Percentiles rank a stretch among this genome's conserved stretches.
Evolutionary conservation across 2,329 filamentous ascomycete genomes (phyloP).

Genomic region (Neofusicoccum kwambonambiense): DNA sequence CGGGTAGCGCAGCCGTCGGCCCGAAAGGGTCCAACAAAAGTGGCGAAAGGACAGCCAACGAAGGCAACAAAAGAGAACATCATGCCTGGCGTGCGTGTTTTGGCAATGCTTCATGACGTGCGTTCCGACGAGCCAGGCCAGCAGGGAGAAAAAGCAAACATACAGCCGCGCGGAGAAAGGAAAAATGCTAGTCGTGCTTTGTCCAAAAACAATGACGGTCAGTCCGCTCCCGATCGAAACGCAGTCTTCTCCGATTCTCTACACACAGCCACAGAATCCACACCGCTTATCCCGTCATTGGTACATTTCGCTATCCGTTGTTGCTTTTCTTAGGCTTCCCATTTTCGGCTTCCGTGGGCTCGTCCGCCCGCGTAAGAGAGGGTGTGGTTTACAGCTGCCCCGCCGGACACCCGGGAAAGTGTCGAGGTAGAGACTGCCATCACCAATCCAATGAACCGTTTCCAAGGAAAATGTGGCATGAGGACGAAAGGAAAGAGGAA

Average conservation of each 20-base stretch:
- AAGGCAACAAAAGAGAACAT: too few species aligned
- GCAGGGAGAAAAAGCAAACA: too few species aligned
- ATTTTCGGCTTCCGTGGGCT: not conserved
- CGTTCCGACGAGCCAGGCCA: too few species aligned
- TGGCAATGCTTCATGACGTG: too few species aligned
- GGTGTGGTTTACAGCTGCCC: not conserved
- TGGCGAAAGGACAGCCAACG: too few species aligned
- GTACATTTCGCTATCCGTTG: not conserved
- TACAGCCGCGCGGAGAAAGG: too few species aligned
- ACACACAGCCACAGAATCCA: not conserved
- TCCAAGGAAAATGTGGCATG: not conserved
- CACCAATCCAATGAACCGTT: conserved; percentile 7
- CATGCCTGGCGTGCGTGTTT: too few species aligned
- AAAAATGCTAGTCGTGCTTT: too few species aligned
- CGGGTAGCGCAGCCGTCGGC: too few species aligned
- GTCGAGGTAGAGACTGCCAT: not conserved
- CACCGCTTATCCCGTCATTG: not conserved
- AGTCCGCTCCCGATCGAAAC: not conserved
- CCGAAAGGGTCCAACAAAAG: too few species aligned
- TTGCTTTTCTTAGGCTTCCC: not conserved
- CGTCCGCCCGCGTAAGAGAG: not conserved
- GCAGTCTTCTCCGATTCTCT: not conserved
- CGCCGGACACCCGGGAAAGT: not conserved
- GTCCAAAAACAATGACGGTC: too few species aligned
- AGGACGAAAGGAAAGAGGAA: not conserved